Base-by-base conservation (phyloP, 192 early-diverging fungal species). In the Spinellus fusiger region DNA sequence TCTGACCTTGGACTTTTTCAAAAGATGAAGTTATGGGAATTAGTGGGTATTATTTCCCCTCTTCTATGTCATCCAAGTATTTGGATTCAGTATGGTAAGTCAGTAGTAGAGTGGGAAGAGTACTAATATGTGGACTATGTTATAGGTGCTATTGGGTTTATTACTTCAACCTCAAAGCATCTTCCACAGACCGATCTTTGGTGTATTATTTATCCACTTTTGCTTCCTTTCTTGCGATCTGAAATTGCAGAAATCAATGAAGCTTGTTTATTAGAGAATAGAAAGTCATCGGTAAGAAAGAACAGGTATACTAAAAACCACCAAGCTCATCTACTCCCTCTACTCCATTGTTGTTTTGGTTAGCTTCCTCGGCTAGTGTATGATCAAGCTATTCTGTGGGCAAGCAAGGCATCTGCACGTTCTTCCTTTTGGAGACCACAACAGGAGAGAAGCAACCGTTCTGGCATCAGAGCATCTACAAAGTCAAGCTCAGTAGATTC, bases 11-110 rank as follows among this genome's bases (percentile, higher is more conserved):
- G 89, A 12, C 60, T 95, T 37, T 83, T 95, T 58, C 73, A 84
- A 49, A 90, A 90, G 56, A 75, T 81, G 69, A 85, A 84, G 38
- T 47, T 91, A 5, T 89, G 89, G 82, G 90, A 93, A 58, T 68
- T 93, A 4, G 73, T 80, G 9, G 73, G 75, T n/a, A 77, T 80
- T n/a, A 73, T 92, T 15, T 57, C 84, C 5, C 87, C 93, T 18
- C 60, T 94, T 1, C 61, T 92, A 1, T 87, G 83, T 61, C 93
- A 94, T 62, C 93, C 93, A 15, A 91, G 81, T 61, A 66, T 79
- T 3, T 91, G 89, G 86, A 91, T 93, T 49, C 80, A 87, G 28
- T 82, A 85, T 65, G 87, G 84, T 82, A 62, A 56, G 34, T n/a
- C n/a, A n/a, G 40, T 37, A 13, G 35, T 37, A 9, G 6, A 37